These are phyloP conservation scores for Dryas drummondii DNA, from an alignment of 306 rosid genomes.

Conservation along the genomic window DNA sequence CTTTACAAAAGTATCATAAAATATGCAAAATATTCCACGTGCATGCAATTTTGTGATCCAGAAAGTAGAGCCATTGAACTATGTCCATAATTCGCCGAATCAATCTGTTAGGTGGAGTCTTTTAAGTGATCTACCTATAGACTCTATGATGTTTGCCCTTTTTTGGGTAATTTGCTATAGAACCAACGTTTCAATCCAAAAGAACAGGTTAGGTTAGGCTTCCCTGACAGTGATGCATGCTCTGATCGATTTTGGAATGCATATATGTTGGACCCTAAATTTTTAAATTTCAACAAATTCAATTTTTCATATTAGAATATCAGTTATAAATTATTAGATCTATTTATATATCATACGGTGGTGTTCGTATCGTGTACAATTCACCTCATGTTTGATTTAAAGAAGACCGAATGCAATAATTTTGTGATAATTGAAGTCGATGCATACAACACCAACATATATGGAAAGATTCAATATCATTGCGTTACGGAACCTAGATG, in stretches of 20 bases:
- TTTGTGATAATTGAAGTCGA: no score
- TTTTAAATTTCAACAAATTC: no score
- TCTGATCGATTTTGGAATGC: no score
- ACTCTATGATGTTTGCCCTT: neutral
- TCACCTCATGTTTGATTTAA: no score
- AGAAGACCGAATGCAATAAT: neutral
- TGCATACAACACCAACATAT: neutral
- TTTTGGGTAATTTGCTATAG: neutral
- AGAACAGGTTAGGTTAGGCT: neutral
- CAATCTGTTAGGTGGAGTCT: neutral
- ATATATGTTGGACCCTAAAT: no score
- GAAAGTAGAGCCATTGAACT: neutral
- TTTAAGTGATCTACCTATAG: neutral
- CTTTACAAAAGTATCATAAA: neutral
- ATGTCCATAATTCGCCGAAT: neutral
- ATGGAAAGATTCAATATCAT: neutral
- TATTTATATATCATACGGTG: no score
- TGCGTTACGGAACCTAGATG: neutral
- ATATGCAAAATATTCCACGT: neutral
- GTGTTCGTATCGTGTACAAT: no score
- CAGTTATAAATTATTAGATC: no score
- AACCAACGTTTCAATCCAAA: neutral
- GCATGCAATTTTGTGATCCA: neutral
- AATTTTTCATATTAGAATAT: no score
- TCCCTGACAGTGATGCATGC: neutral